These are phyloP conservation scores for Phytopythium litorale DNA, from an alignment of 352 stramenopile genomes.

Conservation along the genomic window DNA sequence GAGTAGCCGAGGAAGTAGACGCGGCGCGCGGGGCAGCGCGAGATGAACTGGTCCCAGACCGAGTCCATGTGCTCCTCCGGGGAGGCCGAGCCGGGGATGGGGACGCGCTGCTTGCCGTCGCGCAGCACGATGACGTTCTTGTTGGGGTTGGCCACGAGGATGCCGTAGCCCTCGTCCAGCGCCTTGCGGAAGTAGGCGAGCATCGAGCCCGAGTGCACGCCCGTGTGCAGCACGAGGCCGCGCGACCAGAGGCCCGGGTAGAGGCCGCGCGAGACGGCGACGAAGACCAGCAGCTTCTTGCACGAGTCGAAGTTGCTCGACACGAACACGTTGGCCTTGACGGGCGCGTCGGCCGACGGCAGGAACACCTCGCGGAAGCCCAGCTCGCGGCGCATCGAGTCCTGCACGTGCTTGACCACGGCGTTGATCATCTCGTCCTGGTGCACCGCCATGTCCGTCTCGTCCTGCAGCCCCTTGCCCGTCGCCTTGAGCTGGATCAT, in stretches of 20 bases:
- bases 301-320: slow-evolving; percentile 78
- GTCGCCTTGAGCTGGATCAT: slow-evolving; percentile 87
- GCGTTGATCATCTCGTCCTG: slow-evolving; percentile 88
- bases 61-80: slow-evolving; percentile 89
- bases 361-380: slow-evolving; percentile 78
- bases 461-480: slow-evolving; percentile 63
- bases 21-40: slow-evolving; percentile 43
- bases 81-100: slow-evolving; percentile 79
- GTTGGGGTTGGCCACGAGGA: slow-evolving; percentile 88
- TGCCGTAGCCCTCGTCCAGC: slow-evolving; percentile 79
- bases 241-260: slow-evolving; percentile 86
- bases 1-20: slow-evolving; percentile 88
- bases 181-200: slow-evolving; percentile 88
- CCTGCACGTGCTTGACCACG: slow-evolving; percentile 83
- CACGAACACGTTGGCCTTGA: slow-evolving; percentile 84
- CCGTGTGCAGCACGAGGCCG: slow-evolving; percentile 76
- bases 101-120: slow-evolving; percentile 75
- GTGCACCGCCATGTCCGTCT: slow-evolving; percentile 83
- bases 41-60: slow-evolving; percentile 83
- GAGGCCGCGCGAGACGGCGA: slow-evolving; percentile 74
- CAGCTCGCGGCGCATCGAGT: slow-evolving; percentile 78
- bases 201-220: slow-evolving; percentile 87
- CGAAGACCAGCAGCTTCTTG: slow-evolving; percentile 83
- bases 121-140: slow-evolving; percentile 86
- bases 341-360: slow-evolving; percentile 54